phyloP scores from a whole-genome alignment of 2,329 filamentous ascomycete genomes.

The Scedosporium minutisporum region DNA sequence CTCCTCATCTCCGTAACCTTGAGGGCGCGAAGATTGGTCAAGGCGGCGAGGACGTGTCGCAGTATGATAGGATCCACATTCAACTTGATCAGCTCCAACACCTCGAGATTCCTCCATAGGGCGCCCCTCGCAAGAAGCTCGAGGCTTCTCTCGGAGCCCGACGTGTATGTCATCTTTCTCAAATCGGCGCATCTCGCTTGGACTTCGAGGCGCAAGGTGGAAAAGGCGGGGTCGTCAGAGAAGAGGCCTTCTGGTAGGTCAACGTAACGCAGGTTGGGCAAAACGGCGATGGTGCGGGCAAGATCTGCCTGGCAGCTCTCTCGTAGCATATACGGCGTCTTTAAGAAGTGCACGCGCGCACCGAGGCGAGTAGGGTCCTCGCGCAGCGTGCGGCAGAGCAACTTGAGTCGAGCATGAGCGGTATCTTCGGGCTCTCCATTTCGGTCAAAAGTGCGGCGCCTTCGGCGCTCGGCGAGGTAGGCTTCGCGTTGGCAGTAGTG shows the following conservation, averaged over 20 bases:
- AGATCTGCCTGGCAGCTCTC: slow-evolving; percentile 78
- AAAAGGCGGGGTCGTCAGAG: slow-evolving; percentile 65
- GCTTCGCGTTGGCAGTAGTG: slow-evolving; percentile 90
- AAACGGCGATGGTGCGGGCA: slow-evolving; percentile 73
- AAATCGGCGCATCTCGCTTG: slow-evolving; percentile 75
- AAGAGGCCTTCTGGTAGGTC: slow-evolving; percentile 86
- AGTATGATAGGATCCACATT: slow-evolving; percentile 62
- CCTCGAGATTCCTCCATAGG: slow-evolving; percentile 62
- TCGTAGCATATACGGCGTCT: slow-evolving; percentile 89
- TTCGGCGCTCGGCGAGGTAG: slow-evolving; percentile 67
- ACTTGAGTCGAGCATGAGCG: slow-evolving; percentile 62
- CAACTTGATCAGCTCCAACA: slow-evolving; percentile 60
- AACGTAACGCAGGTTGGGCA: slow-evolving; percentile 78
- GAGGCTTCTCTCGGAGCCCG: slow-evolving; percentile 69
- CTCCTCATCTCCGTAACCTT: slow-evolving; percentile 61
- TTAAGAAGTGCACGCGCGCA: slow-evolving; percentile 64
- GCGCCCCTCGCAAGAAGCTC: slow-evolving; percentile 56
- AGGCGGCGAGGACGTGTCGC: slow-evolving; percentile 58
- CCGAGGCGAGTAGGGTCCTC: slow-evolving; percentile 63
- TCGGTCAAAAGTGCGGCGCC: slow-evolving; percentile 61
- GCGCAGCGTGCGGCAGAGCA: slow-evolving; percentile 74
- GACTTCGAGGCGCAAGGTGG: slow-evolving; percentile 71
- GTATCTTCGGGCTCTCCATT: slow-evolving; percentile 76
- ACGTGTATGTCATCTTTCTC: slow-evolving; percentile 78
- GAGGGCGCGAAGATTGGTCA: slow-evolving; percentile 61